phyloP scores from a whole-genome alignment of 1,139 yeast genomes.

The Suhomyces panamericanus region DNA sequence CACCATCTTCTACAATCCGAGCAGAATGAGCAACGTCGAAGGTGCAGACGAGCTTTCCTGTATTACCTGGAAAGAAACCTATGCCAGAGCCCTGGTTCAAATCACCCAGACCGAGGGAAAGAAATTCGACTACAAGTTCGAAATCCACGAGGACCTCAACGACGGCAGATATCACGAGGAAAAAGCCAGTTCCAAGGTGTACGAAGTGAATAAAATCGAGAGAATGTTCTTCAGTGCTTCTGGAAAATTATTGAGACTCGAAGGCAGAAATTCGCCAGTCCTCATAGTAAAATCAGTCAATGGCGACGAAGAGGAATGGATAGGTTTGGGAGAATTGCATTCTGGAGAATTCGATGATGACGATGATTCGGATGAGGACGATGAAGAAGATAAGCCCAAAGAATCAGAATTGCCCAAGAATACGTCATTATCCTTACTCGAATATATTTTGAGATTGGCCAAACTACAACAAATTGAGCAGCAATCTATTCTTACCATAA shows the following conservation, averaged over 20 bases:
- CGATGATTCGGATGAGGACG: conserved; percentile 17
- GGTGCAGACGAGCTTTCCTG: conserved; percentile 34
- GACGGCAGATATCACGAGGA: conserved; percentile 74
- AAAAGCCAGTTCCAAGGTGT: conserved; percentile 31
- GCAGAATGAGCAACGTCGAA: conserved; percentile 40
- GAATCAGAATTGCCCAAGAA: conserved; percentile 13
- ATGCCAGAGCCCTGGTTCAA: conserved; percentile 54
- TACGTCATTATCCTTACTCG: conserved; percentile 57
- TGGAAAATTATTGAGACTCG: conserved; percentile 64
- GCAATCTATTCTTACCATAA: conserved; percentile 51
- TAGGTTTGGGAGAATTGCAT: conserved; percentile 54
- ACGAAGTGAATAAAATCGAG: conserved; percentile 47
- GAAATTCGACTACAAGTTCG: conserved; percentile 45
- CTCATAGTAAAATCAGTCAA: conserved; percentile 52
- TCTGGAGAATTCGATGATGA: conserved; percentile 31
- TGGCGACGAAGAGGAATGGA: conserved; percentile 43
- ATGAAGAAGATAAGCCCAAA: conserved; percentile 19
- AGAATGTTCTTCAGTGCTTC: conserved; percentile 73
- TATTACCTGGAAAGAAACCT: conserved; percentile 75
- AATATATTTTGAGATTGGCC: conserved; percentile 61
- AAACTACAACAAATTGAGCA: conserved; percentile 67
- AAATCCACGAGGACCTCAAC: conserved; percentile 59
- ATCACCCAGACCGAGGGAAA: conserved; percentile 24
- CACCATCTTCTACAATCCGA: conserved; percentile 65
- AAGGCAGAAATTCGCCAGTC: conserved; percentile 67